These are phyloP conservation scores for Apiotrichum mycotoxinovorans DNA, from an alignment of 1,284 basidiomycete genomes.

Conservation along the genomic window DNA sequence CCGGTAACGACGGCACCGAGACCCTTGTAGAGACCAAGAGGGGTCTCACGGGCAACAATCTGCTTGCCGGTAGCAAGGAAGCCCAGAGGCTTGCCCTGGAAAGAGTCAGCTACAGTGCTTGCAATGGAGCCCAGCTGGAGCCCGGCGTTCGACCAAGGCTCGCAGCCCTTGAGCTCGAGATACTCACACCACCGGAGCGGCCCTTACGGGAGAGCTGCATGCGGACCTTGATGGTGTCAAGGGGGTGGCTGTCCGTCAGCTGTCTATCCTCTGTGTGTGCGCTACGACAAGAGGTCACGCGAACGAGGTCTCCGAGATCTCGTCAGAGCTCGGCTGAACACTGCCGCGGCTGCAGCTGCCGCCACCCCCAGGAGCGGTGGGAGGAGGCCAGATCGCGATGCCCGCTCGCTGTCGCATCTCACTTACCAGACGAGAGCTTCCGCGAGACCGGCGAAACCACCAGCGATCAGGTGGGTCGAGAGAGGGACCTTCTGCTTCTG, in stretches of 20 bases:
- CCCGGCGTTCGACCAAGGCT: no score
- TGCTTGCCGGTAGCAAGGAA: conserved; percentile 88
- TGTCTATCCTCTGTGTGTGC: background rate
- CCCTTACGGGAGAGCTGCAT: conserved; percentile 92
- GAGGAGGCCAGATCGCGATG: background rate
- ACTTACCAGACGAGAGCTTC: conserved; percentile 68
- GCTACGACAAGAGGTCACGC: background rate
- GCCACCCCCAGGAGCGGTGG: no score
- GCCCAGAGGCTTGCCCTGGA: conserved; percentile 82
- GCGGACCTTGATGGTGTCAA: conserved; percentile 97
- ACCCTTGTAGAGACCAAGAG: conserved; percentile 95
- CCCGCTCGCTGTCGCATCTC: background rate
- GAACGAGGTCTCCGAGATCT: background rate
- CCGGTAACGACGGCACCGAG: conserved; percentile 95
- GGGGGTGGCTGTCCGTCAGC: conserved; percentile 52
- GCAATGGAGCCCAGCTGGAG: background rate
- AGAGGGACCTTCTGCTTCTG: conserved; percentile 55
- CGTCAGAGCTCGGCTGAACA: background rate
- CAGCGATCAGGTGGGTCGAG: conserved; percentile 85
- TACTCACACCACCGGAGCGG: conserved; percentile 1
- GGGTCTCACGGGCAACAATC: conserved; percentile 88
- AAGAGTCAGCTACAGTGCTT: background rate
- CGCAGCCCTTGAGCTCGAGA: background rate
- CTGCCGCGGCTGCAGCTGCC: no score
- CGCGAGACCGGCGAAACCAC: conserved; percentile 83